phyloP scores from a whole-genome alignment of 352 stramenopile species.

The Thraustochytrium striatum region DNA sequence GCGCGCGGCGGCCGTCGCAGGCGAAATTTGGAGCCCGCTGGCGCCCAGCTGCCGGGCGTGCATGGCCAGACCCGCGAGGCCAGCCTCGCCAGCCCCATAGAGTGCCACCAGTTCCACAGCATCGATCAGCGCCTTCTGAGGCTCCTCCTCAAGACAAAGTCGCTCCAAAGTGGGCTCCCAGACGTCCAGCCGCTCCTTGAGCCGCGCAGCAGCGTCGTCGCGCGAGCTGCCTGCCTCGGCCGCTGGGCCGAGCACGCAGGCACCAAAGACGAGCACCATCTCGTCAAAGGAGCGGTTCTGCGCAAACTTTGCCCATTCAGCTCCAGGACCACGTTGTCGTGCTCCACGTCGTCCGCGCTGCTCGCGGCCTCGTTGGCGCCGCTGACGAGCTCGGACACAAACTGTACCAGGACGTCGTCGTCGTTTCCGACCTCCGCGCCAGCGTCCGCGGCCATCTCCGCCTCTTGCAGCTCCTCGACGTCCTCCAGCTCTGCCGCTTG shows the following conservation, averaged over 20 bases:
- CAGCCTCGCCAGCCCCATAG: constrained; percentile 16
- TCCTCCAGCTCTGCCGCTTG: constrained; percentile 29
- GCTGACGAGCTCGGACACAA: constrained; percentile 31
- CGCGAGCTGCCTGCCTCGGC: not conserved
- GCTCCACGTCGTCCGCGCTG: not conserved
- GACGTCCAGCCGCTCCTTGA: not conserved
- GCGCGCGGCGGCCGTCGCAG: not conserved
- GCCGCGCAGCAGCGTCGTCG: not conserved
- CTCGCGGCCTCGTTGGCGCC: too few species aligned
- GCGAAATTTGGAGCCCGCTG: not conserved
- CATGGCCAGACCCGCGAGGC: not conserved
- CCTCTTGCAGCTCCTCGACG: too few species aligned
- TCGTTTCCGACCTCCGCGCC: constrained; percentile 13
- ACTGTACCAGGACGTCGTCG: not conserved
- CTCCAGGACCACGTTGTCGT: constrained; percentile 42
- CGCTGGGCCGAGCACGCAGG: constrained; percentile 4
- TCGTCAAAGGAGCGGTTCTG: constrained; percentile 44
- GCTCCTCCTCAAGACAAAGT: not conserved
- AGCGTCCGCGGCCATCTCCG: too few species aligned
- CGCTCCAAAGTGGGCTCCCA: constrained; percentile 16
- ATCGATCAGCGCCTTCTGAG: not conserved
- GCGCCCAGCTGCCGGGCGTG: constrained; percentile 10
- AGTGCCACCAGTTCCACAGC: constrained; percentile 1
- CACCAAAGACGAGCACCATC: not conserved
- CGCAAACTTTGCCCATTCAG: constrained; percentile 45